Conservation (phyloP, 805 yeast genomes). For the Pichia exigua region DNA sequence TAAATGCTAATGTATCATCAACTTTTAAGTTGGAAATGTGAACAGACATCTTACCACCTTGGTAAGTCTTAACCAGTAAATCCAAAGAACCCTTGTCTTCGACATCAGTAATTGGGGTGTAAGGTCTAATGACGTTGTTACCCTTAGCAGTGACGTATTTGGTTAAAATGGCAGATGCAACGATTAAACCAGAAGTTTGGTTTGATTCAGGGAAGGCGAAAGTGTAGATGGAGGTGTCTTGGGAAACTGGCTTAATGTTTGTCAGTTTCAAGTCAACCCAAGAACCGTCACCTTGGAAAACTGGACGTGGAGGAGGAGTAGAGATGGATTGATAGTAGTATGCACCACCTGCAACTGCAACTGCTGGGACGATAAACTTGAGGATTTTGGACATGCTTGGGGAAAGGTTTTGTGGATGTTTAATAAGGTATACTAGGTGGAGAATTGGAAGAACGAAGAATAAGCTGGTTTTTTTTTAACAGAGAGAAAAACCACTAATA, state of each 20-base stretch:
- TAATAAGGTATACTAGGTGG: too few species aligned
- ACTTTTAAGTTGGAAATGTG: slow-evolving; percentile 65
- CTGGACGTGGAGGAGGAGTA: slow-evolving; percentile 29
- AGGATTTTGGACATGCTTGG: slow-evolving; percentile 7
- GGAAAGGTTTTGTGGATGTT: too few species aligned
- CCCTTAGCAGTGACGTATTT: slow-evolving; percentile 82
- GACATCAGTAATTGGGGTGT: slow-evolving; percentile 76
- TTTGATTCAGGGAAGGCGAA: slow-evolving; percentile 64
- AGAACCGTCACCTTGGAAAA: slow-evolving; percentile 55
- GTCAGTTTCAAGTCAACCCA: slow-evolving; percentile 64
- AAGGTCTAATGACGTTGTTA: slow-evolving; percentile 75
- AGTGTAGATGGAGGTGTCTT: slow-evolving; percentile 59
- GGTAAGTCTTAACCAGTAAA: slow-evolving; percentile 77
- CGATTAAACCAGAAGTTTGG: slow-evolving; percentile 63
- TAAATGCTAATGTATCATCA: slow-evolving; percentile 79
- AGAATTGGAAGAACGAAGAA: not conserved
- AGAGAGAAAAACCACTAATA: too few species aligned
- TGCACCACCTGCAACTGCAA: slow-evolving; percentile 38
- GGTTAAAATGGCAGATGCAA: slow-evolving; percentile 75
- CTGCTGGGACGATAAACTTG: slow-evolving; percentile 18
- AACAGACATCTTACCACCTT: slow-evolving; percentile 81
- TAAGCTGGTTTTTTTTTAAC: too few species aligned
- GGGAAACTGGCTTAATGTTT: slow-evolving; percentile 41
- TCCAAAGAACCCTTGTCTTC: slow-evolving; percentile 68
- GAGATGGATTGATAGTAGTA: slow-evolving; percentile 26